phyloP scores from a whole-genome alignment of 2,329 filamentous ascomycete genomes.

The Metarhizium anisopliae region DNA sequence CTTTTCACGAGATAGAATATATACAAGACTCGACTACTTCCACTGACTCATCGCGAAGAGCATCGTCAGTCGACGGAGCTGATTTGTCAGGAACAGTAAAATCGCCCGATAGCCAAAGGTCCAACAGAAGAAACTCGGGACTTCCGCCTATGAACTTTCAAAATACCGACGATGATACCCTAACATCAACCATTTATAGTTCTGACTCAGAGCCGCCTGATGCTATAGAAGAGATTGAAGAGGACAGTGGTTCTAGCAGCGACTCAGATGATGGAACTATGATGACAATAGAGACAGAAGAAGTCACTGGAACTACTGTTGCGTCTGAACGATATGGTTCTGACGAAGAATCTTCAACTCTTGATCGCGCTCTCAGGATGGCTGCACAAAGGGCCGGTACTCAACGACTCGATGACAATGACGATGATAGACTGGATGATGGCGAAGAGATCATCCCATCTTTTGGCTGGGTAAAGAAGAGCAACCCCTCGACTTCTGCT shows the following conservation, averaged over 20 bases:
- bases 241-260: conserved; percentile 36
- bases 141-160: conserved; percentile 57
- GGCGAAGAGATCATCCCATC: conserved; percentile 66
- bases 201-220: conserved; percentile 52
- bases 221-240: conserved; percentile 45
- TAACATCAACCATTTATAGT: conserved; percentile 74
- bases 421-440: conserved; percentile 46
- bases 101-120: conserved; percentile 56
- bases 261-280: conserved; percentile 69
- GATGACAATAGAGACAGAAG: conserved; percentile 75
- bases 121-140: conserved; percentile 55
- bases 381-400: conserved; percentile 71
- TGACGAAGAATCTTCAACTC: conserved; percentile 57
- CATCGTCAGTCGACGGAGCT: conserved; percentile 45
- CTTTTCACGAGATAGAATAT: conserved; percentile 90
- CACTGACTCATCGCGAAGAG: conserved; percentile 65
- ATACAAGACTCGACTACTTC: conserved; percentile 79
- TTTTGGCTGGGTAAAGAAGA: conserved; percentile 65
- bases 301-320: conserved; percentile 61
- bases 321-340: conserved; percentile 53
- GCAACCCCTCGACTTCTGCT: conserved; percentile 7
- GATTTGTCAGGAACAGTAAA: conserved; percentile 33
- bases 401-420: conserved; percentile 45
- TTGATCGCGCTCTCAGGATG: conserved; percentile 70
- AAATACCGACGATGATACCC: conserved; percentile 54